Evolutionary conservation across 306 rosid species (phyloP).

Genomic region (Psophocarpus tetragonolobus): DNA sequence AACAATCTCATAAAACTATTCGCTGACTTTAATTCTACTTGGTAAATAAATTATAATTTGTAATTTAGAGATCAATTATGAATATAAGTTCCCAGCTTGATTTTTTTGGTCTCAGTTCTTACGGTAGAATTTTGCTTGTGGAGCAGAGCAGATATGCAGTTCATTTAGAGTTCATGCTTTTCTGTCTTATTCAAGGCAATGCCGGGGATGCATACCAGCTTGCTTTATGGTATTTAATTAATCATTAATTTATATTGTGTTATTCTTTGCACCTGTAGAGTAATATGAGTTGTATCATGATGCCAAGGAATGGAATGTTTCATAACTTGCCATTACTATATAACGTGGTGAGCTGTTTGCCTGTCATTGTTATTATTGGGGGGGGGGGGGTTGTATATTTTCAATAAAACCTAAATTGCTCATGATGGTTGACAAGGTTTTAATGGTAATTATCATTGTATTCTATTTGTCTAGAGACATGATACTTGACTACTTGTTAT

Average conservation of each 20-base stretch:
- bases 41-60: slow-evolving; percentile 14
- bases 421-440: neutral
- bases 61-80: neutral
- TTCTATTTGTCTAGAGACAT: neutral
- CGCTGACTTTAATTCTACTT: neutral
- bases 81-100: neutral
- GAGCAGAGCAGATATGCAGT: slow-evolving; percentile 61
- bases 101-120: slow-evolving; percentile 24
- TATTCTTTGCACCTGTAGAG: slow-evolving; percentile 12
- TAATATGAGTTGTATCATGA: slow-evolving; percentile 2
- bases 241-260: slow-evolving; percentile 6
- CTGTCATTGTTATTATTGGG: neutral
- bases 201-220: slow-evolving; percentile 53
- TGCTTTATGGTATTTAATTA: slow-evolving; percentile 55
- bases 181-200: slow-evolving; percentile 57
- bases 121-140: slow-evolving; percentile 35
- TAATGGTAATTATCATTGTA: neutral
- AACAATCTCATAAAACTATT: slow-evolving; percentile 6
- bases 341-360: slow-evolving; percentile 9
- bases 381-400: neutral
- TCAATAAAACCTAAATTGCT: neutral
- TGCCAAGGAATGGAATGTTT: neutral
- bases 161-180: slow-evolving; percentile 59
- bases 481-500: neutral
- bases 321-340: slow-evolving; percentile 11